A percentile compares a stretch with the other conserved stretches of the same genome.
Conservation (phyloP, 345 rosid species). For the Alliaria petiolata region DNA sequence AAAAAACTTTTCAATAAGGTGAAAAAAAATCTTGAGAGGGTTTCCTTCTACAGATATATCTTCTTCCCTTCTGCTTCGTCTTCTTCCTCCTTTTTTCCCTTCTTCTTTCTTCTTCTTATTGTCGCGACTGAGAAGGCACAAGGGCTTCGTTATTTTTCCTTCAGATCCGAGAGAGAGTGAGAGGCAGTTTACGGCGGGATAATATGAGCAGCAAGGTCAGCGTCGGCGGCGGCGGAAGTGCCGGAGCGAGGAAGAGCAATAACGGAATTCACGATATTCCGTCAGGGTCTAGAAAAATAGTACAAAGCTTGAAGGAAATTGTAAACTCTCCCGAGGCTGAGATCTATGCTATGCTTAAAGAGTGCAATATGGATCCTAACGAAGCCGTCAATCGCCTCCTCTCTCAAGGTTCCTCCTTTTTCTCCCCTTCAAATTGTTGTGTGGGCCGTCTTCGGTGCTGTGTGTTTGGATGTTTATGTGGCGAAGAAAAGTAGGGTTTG, state of each 20-base stretch:
- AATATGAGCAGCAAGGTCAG: conserved; percentile 57
- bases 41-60: conserved; percentile 20
- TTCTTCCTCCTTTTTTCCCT: not conserved
- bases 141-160: not conserved
- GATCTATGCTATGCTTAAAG: conserved; percentile 96
- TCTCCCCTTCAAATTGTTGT: not conserved
- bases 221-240: conserved; percentile 44
- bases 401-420: conserved; percentile 57
- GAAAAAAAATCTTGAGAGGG: conserved; percentile 24
- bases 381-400: conserved; percentile 96
- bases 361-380: conserved; percentile 98
- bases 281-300: conserved; percentile 71
- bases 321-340: conserved; percentile 89
- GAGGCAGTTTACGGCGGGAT: conserved; percentile 20
- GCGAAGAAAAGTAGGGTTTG: not conserved
- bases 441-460: not conserved
- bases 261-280: conserved; percentile 72
- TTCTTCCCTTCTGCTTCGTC: not conserved
- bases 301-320: conserved; percentile 91
- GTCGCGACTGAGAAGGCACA: conserved; percentile 1
- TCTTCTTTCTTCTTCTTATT: not conserved
- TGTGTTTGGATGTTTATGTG: conserved; percentile 29
- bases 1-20: not conserved
- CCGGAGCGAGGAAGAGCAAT: conserved; percentile 43
- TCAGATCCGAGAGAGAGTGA: conserved; percentile 31